Conservation (phyloP, 257 asterid species). For the Scutellaria barbata region DNA sequence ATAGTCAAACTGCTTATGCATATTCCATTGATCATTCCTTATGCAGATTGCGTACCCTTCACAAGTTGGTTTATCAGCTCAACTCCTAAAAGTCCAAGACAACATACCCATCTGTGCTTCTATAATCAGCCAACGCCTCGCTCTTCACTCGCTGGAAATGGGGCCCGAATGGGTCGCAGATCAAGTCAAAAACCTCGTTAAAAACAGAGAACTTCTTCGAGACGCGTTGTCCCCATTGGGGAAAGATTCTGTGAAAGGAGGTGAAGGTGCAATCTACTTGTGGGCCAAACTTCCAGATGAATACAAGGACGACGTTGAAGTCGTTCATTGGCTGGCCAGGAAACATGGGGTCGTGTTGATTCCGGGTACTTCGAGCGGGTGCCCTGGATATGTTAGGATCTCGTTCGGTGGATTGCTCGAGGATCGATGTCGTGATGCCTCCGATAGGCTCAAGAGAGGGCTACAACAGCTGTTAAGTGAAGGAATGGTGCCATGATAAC, state of each 20-base stretch:
- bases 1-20: background rate
- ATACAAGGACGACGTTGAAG: slow-evolving; percentile 62
- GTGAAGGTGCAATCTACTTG: slow-evolving; percentile 94
- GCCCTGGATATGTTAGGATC: slow-evolving; percentile 75
- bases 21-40: background rate
- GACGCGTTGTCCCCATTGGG: slow-evolving; percentile 89
- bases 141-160: slow-evolving; percentile 78
- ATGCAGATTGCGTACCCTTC: slow-evolving; percentile 93
- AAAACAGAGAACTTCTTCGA: slow-evolving; percentile 62
- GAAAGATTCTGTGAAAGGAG: slow-evolving; percentile 76
- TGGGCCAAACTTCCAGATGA: slow-evolving; percentile 91
- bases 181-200: slow-evolving; percentile 68
- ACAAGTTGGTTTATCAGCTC: slow-evolving; percentile 74
- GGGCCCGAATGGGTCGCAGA: slow-evolving; percentile 88
- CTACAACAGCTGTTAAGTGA: slow-evolving; percentile 67
- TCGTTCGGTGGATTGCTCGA: slow-evolving; percentile 81
- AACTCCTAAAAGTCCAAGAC: slow-evolving; percentile 92
- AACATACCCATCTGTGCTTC: slow-evolving; percentile 97
- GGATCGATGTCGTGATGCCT: slow-evolving; percentile 63
- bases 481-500: slow-evolving; percentile 71
- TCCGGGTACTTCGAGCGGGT: slow-evolving; percentile 82
- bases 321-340: slow-evolving; percentile 79
- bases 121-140: slow-evolving; percentile 77
- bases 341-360: slow-evolving; percentile 72
- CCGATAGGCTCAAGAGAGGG: slow-evolving; percentile 82